These are phyloP conservation scores for Hypericum androsaemum DNA, from an alignment of 345 rosid genomes.

Conservation along the genomic window DNA sequence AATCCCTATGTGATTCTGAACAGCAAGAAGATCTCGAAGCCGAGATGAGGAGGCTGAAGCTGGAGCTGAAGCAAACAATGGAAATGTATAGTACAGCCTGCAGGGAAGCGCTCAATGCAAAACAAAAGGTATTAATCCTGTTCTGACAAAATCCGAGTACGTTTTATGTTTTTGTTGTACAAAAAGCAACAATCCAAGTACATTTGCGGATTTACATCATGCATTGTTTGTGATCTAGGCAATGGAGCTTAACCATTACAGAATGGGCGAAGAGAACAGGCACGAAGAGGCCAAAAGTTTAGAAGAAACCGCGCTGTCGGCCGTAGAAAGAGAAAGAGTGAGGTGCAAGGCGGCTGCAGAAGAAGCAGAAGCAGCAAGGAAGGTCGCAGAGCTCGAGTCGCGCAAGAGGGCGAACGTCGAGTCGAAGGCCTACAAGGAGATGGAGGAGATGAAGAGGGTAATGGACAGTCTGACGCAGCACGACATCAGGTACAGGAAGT, in stretches of 20 bases:
- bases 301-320: constrained; percentile 52
- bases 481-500: constrained; percentile 55
- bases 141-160: too few species aligned
- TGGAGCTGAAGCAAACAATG: constrained; percentile 82
- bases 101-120: constrained; percentile 71
- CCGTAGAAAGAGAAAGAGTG: constrained; percentile 51
- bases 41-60: constrained; percentile 74
- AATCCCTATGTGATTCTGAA: neutral
- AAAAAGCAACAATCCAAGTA: too few species aligned
- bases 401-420: constrained; percentile 42
- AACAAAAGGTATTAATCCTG: constrained; percentile 47
- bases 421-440: constrained; percentile 42
- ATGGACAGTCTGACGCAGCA: constrained; percentile 19
- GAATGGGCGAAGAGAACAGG: constrained; percentile 45
- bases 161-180: too few species aligned
- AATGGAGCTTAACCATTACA: constrained; percentile 57
- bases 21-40: constrained; percentile 65
- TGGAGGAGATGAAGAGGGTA: constrained; percentile 31
- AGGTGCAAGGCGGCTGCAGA: constrained; percentile 54
- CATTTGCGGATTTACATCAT: too few species aligned
- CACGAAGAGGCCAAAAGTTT: constrained; percentile 47
- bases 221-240: constrained; percentile 31
- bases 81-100: constrained; percentile 78
- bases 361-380: constrained; percentile 57
- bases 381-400: constrained; percentile 49